phyloP scores from a whole-genome alignment of 2,329 filamentous ascomycete genomes.

The Arthrobotrys musiformis region DNA sequence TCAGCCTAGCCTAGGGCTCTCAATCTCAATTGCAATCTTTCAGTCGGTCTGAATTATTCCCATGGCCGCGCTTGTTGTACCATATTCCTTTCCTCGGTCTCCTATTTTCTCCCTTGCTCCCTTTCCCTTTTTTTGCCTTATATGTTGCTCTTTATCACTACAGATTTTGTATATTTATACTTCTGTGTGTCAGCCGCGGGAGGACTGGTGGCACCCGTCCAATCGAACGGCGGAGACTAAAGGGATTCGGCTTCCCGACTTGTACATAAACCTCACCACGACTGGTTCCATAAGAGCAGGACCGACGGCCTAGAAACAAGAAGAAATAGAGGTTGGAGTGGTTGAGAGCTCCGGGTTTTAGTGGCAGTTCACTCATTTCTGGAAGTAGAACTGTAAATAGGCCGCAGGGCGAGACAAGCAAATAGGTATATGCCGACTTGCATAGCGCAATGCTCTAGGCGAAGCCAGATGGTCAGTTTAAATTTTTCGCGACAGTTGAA shows the following conservation, averaged over 20 bases:
- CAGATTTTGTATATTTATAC: not conserved
- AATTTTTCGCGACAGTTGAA: not conserved
- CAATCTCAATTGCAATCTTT: too few relatives aligned
- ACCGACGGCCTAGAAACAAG: not conserved
- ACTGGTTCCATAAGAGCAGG: not conserved
- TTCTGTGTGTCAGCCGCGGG: not conserved
- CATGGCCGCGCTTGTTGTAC: conserved; percentile 5
- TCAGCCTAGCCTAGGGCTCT: too few relatives aligned
- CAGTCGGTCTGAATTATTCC: too few relatives aligned
- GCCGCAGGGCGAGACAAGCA: too few relatives aligned
- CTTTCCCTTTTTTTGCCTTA: not conserved
- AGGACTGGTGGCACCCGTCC: not conserved
- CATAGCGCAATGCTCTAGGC: too few relatives aligned
- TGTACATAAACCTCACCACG: not conserved
- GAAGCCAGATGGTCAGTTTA: too few relatives aligned
- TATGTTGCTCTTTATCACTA: not conserved
- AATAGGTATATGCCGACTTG: too few relatives aligned
- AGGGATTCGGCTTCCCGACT: conserved; percentile 1
- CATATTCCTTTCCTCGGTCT: conserved; percentile 8
- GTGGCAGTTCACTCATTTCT: too few relatives aligned
- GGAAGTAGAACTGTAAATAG: too few relatives aligned
- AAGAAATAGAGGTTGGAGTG: not conserved
- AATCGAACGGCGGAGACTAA: too few relatives aligned
- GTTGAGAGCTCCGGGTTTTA: not conserved
- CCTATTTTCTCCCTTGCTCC: not conserved